Conservation (phyloP, 2,329 filamentous ascomycete genomes). For the Pestalotiopsis sp. region DNA sequence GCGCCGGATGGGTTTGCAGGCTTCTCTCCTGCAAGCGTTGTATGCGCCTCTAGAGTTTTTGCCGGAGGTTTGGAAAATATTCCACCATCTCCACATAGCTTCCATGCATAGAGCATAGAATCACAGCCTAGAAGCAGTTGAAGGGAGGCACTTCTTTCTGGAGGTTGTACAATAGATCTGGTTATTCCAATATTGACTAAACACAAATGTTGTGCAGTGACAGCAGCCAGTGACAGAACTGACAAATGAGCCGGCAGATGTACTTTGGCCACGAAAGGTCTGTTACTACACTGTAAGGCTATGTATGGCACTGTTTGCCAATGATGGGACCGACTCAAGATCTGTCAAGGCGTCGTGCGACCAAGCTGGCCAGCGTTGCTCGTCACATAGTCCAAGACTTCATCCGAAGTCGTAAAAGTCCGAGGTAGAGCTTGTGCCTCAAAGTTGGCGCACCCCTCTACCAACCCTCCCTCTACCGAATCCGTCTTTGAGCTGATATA, state of each 20-base stretch:
- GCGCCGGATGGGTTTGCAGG: constrained; percentile 29
- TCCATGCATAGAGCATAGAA: constrained; percentile 30
- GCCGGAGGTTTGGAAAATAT: constrained; percentile 19
- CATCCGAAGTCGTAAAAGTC: constrained; percentile 14
- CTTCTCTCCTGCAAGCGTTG: constrained; percentile 26
- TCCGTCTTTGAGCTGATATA: constrained; percentile 17
- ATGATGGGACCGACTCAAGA: neutral
- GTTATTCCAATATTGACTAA: neutral
- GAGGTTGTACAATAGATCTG: constrained; percentile 37
- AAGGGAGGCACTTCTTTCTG: constrained; percentile 24
- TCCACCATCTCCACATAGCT: constrained; percentile 22
- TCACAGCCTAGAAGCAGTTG: constrained; percentile 31
- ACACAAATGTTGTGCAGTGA: too few species aligned
- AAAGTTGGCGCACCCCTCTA: constrained; percentile 18
- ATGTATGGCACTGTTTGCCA: neutral
- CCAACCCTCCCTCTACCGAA: constrained; percentile 18
- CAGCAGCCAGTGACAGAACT: too few species aligned
- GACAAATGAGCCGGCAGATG: too few species aligned
- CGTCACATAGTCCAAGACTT: constrained; percentile 20
- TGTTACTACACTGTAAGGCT: too few species aligned
- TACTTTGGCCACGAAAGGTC: too few species aligned
- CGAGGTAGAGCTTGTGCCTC: constrained; percentile 19
- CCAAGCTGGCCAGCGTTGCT: constrained; percentile 22
- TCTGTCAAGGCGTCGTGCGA: neutral
- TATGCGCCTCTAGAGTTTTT: constrained; percentile 17